phyloP scores from a whole-genome alignment of 1,284 basidiomycete species.

The Flammula alnicola region DNA sequence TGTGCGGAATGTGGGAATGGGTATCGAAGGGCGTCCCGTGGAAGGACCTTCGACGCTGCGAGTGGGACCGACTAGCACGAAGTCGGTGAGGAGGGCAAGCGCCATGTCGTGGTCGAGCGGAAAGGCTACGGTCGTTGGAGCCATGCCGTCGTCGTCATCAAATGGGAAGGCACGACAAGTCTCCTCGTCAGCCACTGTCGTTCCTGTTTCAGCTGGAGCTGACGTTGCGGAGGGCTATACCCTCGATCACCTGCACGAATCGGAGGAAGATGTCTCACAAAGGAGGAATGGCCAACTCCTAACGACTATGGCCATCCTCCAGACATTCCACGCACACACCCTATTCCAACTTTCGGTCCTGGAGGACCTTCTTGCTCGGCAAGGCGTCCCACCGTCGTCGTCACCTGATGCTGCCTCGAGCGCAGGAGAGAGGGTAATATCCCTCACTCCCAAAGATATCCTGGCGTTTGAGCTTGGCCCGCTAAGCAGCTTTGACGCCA shows the following conservation, averaged over 20 bases:
- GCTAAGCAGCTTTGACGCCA: constrained; percentile 66
- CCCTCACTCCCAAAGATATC: constrained; percentile 62
- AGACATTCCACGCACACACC: constrained; percentile 75
- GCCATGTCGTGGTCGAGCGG: constrained; percentile 48
- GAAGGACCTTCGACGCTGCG: constrained; percentile 14
- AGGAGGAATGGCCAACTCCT: constrained; percentile 50
- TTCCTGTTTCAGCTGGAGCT: constrained; percentile 11
- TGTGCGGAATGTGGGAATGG: constrained; percentile 65
- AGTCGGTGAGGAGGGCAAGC: constrained; percentile 43
- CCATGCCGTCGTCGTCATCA: constrained; percentile 11
- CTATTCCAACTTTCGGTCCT: constrained; percentile 67
- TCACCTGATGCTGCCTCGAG: constrained; percentile 17
- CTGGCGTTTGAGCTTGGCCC: constrained; percentile 72
- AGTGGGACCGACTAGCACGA: constrained; percentile 31
- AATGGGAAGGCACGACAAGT: constrained; percentile 34
- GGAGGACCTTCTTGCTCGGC: constrained; percentile 47
- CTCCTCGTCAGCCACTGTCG: constrained; percentile 25
- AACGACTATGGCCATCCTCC: constrained; percentile 70
- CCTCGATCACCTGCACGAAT: constrained; percentile 29
- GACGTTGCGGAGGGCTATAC: constrained; percentile 20
- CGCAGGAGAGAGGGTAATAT: constrained; percentile 28
- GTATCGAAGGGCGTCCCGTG: constrained; percentile 65
- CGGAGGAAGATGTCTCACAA: constrained; percentile 31
- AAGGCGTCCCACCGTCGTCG: constrained; percentile 26
- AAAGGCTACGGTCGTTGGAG: constrained; percentile 31